These are phyloP conservation scores for Taiozyma sp. DNA, from an alignment of 1,139 yeast species.

Conservation along the genomic window DNA sequence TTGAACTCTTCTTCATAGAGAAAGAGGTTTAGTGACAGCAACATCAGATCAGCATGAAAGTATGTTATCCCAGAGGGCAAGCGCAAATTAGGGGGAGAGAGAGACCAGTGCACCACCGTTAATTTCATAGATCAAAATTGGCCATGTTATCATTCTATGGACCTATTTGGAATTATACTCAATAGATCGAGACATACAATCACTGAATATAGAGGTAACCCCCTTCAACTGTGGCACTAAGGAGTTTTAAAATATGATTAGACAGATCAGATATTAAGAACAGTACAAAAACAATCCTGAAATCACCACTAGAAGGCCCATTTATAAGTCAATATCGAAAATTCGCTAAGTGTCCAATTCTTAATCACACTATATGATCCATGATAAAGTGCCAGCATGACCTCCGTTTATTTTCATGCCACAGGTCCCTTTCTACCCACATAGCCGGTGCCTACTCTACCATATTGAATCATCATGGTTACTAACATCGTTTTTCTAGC, in stretches of 20 bases:
- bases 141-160: neutral
- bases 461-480: neutral
- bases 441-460: neutral
- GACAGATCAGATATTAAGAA: neutral
- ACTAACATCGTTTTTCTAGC: conserved; percentile 39
- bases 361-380: neutral
- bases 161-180: neutral
- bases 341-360: neutral
- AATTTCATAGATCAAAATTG: neutral
- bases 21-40: conserved; percentile 6
- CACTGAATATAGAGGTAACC: neutral
- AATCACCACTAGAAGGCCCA: neutral
- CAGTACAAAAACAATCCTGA: no score
- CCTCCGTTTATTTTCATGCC: neutral
- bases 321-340: neutral
- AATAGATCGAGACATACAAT: neutral
- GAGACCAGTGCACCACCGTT: neutral
- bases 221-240: neutral
- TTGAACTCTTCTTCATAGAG: conserved; percentile 6
- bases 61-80: conserved; percentile 10
- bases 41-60: conserved; percentile 23
- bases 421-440: neutral
- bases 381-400: neutral
- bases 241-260: neutral
- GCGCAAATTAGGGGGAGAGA: neutral